Evolutionary conservation across 2,329 filamentous ascomycete species (phyloP).

Genomic region (Periconia sp.): DNA sequence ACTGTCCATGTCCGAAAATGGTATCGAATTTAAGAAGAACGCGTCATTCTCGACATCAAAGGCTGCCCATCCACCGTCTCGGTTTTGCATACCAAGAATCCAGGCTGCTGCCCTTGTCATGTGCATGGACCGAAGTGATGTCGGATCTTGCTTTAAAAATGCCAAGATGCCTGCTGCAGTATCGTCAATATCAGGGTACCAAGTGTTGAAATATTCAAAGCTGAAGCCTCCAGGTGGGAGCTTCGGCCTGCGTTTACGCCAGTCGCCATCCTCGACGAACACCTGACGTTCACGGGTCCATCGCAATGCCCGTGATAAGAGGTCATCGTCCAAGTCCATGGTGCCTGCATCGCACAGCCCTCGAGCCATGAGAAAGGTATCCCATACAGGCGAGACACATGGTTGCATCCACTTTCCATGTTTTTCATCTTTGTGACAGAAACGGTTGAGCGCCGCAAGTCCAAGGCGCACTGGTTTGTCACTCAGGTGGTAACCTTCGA

Average conservation of each 20-base stretch:
- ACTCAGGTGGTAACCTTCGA: not conserved
- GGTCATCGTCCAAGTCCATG: not conserved
- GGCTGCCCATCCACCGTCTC: not conserved
- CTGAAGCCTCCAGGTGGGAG: not conserved
- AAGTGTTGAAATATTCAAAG: not conserved
- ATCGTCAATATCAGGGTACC: not conserved
- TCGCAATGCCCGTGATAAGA: not conserved
- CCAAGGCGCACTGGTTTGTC: not conserved
- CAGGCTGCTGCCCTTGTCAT: not conserved
- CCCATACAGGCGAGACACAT: not conserved
- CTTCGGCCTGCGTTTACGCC: not conserved
- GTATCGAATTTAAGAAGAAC: not conserved
- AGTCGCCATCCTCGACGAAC: not conserved
- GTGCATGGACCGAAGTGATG: not conserved
- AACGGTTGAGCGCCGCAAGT: not conserved
- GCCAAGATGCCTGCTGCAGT: not conserved
- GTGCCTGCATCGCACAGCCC: not conserved
- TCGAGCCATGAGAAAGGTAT: not conserved
- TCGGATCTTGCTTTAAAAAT: not conserved
- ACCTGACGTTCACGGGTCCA: not conserved
- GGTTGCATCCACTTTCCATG: not conserved
- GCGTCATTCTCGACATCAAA: not conserved
- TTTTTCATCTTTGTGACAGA: not conserved
- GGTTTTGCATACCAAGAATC: not conserved
- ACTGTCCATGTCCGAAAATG: not conserved